Evolutionary conservation across 306 rosid genomes (phyloP), one percentile per base, ranked within the genome.

Genomic region (Trifolium subterraneum): DNA sequence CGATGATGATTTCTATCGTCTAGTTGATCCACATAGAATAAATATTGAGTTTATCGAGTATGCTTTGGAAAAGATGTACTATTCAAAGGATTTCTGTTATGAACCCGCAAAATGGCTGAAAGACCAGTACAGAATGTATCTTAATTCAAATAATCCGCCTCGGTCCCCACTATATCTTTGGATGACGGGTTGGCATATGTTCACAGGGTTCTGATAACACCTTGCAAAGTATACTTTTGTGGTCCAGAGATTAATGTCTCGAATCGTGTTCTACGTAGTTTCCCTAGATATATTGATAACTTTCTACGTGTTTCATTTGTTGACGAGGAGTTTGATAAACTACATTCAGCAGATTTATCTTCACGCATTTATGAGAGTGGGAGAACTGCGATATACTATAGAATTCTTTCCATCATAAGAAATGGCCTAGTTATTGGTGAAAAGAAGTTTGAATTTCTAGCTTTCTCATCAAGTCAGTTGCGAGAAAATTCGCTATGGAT

Each of bases 191-290:
- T 93, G 88, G 86, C 87, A 45, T 86, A 93, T 59, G 84, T 90
- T 31, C 89, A 74, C 47, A 87, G 92, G 87, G 88, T 85, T 74
- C 97, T 89, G 78, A 75, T 93, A 35, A 93, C 98, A 13, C 89
- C 98, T 18, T 84, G 82, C 41, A 86, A 85, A 55, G 85, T 90
- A 19, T 89, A 85, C 70, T 90, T 85, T 31, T 71, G 75, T 54
- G 97, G 97, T 70, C 98, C 96, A 10, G 97, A 93, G 80, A 67
- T 89, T 6, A 93, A 89, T 74, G 88, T 90, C 62, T 93, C 98
- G 8, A 93, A 93, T 81, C 98, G 96, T 62, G 89, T 93, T 10
- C 74, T 89, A 18, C 97, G 96, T 42, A 16, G 76, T 1, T 89
- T 80, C 42, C 45, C 10, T 48, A 25, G 31, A 38, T 29, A 85